phyloP scores from a whole-genome alignment of 306 rosid genomes.

The Glycine tomentella region DNA sequence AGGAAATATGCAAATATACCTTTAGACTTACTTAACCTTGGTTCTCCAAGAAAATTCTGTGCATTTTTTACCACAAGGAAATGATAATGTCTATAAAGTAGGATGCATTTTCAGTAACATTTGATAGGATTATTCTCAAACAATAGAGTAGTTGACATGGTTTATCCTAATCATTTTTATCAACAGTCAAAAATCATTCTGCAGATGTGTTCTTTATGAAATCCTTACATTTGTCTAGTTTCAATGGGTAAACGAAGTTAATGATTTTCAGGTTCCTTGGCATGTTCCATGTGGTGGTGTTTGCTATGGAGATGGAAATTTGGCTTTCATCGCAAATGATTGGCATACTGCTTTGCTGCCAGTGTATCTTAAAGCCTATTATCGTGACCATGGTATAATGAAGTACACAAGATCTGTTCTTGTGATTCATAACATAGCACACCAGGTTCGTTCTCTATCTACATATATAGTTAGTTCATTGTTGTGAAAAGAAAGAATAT shows the following conservation, averaged over 20 bases:
- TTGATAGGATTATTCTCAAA: constrained; percentile 34
- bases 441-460: constrained; percentile 74
- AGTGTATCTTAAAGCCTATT: constrained; percentile 87
- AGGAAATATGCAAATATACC: constrained; percentile 5
- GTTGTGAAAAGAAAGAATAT: constrained; percentile 35
- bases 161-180: constrained; percentile 23
- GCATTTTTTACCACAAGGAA: background rate
- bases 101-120: constrained; percentile 19
- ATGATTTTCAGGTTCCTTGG: constrained; percentile 89
- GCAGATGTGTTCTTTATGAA: background rate
- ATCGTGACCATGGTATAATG: constrained; percentile 90
- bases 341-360: constrained; percentile 99
- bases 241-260: constrained; percentile 25
- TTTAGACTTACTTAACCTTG: background rate
- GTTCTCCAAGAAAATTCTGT: background rate
- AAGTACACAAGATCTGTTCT: constrained; percentile 76
- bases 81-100: constrained; percentile 5
- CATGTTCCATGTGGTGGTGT: constrained; percentile 92
- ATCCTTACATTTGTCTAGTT: constrained; percentile 20
- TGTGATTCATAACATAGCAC: constrained; percentile 97
- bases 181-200: constrained; percentile 12
- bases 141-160: constrained; percentile 4
- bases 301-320: constrained; percentile 98
- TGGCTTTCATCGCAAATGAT: constrained; percentile 93
- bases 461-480: background rate